Evolutionary conservation across 1,284 basidiomycete genomes (phyloP), one percentile per base, ranked within the genome.

Genomic region (Mycena sp.): DNA sequence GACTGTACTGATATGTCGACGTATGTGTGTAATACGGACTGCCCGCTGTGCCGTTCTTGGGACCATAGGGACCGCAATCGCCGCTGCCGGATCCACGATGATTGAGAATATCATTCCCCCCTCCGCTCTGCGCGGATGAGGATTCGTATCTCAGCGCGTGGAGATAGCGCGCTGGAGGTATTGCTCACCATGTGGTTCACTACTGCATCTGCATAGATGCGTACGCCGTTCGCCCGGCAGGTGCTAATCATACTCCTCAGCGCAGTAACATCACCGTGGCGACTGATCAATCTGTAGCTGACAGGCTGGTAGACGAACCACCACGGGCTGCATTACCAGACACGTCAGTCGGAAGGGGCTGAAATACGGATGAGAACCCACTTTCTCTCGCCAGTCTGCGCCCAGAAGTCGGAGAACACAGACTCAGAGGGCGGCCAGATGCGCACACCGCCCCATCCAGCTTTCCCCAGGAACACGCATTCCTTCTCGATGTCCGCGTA

Each of bases 371-470:
- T 11, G 11, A 52, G 3, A 4, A 43, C 55, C 23, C 28, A 58
- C 56, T 58, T 58, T 16, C 48, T 28, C 35, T 58, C 56, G 17
- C 46, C 46, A 28, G 19, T 41, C 23, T 58, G 56, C 17, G 46
- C 56, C 56, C 56, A 58, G 46, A 50, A 58, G 28, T 58, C 56
- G 12, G 56, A 58, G 21, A 58, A 58, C 48, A 58, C 56, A 23
- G 56, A 17, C 44, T 58, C 56, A 46, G 56, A 58, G 1, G 56
- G 46, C 12, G 56, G 56, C 56, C 56, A 58, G 56, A 58, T 58
- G 29, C 56, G 56, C 38, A 58, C 56, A 38, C 56, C 56, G 29
- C 56, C 56, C 56, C 56, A 58, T 1, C 56, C 56, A 17, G 56
- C 56, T 23, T 58, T 58, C 5, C 56, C 48, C 0, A 58, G 29